phyloP scores from a whole-genome alignment of 2,329 filamentous ascomycete genomes.

The Alternaria sp. region DNA sequence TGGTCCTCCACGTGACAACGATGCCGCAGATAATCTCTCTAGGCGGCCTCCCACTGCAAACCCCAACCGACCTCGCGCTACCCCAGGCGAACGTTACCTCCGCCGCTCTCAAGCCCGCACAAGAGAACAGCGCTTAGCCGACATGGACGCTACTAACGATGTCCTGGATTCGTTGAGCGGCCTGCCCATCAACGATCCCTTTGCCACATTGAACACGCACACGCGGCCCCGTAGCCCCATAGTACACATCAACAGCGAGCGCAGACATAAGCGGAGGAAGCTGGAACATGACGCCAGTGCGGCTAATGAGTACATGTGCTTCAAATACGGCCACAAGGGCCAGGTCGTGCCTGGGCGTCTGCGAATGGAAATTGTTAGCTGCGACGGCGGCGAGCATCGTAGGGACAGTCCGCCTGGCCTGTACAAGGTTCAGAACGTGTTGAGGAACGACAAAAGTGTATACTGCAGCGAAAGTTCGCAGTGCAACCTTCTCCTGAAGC shows the following conservation, averaged over 20 bases:
- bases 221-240: constrained; percentile 37
- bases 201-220: constrained; percentile 15
- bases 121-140: constrained; percentile 33
- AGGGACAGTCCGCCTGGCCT: constrained; percentile 63
- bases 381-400: constrained; percentile 77
- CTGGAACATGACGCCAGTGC: constrained; percentile 46
- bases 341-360: constrained; percentile 84
- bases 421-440: constrained; percentile 72
- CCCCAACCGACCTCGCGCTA: constrained; percentile 42
- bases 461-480: constrained; percentile 90
- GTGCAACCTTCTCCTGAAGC: constrained; percentile 86
- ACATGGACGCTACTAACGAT: constrained; percentile 33
- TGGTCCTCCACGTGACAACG: constrained; percentile 32
- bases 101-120: constrained; percentile 44
- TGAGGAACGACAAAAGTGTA: constrained; percentile 81
- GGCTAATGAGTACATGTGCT: constrained; percentile 50
- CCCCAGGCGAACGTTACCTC: constrained; percentile 48
- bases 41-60: constrained; percentile 30
- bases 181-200: constrained; percentile 24
- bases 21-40: constrained; percentile 18
- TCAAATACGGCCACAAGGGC: constrained; percentile 85
- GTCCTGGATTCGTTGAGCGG: constrained; percentile 36
- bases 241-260: constrained; percentile 29
- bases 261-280: constrained; percentile 50
- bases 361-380: constrained; percentile 87